phyloP scores from a whole-genome alignment of 163 green algal species.

The Scenedesmus sp. region DNA sequence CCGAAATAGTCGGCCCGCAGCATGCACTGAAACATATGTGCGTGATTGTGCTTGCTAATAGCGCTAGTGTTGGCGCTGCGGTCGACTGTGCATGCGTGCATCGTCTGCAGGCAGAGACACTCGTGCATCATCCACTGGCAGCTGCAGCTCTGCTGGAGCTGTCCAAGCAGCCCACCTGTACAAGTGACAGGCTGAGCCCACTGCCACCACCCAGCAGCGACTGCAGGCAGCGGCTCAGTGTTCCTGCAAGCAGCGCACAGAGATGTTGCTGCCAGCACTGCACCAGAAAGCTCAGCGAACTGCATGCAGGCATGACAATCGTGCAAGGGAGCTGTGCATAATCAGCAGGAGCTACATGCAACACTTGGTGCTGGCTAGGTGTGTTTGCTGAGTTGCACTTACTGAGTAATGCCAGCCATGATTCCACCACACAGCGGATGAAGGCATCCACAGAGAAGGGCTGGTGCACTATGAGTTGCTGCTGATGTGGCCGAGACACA shows the following conservation, averaged over 20 bases:
- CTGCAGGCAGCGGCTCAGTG: conserved; percentile 18
- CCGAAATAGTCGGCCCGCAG: too few species aligned
- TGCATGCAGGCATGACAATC: neutral
- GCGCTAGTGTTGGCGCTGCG: too few species aligned
- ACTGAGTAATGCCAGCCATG: conserved; percentile 41
- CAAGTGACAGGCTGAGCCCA: neutral
- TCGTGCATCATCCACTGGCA: neutral
- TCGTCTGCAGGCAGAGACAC: neutral
- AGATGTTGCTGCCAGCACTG: neutral
- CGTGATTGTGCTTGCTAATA: too few species aligned
- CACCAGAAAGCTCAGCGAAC: neutral
- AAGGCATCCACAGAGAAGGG: conserved; percentile 37
- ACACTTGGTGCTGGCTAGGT: neutral
- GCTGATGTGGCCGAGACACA: conserved; percentile 3
- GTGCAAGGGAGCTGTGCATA: neutral
- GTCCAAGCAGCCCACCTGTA: conserved; percentile 17
- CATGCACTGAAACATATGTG: too few species aligned
- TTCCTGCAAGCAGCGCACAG: conserved; percentile 14
- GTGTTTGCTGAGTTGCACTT: neutral
- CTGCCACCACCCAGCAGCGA: neutral
- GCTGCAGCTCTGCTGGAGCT: neutral
- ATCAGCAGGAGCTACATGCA: neutral
- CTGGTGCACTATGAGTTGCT: conserved; percentile 42
- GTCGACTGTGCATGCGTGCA: neutral
- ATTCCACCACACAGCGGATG: conserved; percentile 18